Evolutionary conservation across 257 asterid genomes (phyloP), one percentile per base, ranked within the genome.

Genomic region (Henckelia pumila): DNA sequence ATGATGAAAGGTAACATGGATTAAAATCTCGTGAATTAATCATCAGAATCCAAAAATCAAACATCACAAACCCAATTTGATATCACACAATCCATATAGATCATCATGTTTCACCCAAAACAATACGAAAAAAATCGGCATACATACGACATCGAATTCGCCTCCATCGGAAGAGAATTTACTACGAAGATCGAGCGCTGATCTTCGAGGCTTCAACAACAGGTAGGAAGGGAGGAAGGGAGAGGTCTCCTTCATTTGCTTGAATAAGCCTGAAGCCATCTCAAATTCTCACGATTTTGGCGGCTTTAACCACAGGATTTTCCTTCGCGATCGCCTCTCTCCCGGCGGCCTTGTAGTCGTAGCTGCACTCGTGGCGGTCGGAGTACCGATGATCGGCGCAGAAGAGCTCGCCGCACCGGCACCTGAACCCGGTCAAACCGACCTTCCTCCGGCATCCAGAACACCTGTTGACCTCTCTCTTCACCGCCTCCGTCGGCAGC

Each of bases 231-330:
- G 4, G 3, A 26, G 30, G 30, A 2, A 10, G 3, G 14, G 44
- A 35, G 49, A 37, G 17, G 3, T 50, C n/a, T n/a, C n/a, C n/a
- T n/a, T 49, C 28, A 26, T 55, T 10, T 11, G 49, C 17, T 33
- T 37, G 49, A 16, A 17, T 33, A 30, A 30, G 33, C 33, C 8
- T 30, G 6, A 6, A 11, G 40, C 5, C 0, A 17, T 30, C 64
- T 86, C 86, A 87, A 56, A 87, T 78, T 77, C 73, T 87, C 70
- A 87, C 82, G 23, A 89, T 76, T 71, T 91, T 88, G 5, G 93
- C 91, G 4, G 95, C 98, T 74, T 89, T 91, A 33, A 89, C 95
- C 70, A 89, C 94, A 49, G 96, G 98, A 89, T 91, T 91, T 79
- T 89, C 94, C 81, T 87, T 80, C 8, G 86, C 85, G 65, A 89